Evolutionary conservation across 192 early-diverging fungal species (phyloP).

Genomic region (Dimargaris cristalligena): DNA sequence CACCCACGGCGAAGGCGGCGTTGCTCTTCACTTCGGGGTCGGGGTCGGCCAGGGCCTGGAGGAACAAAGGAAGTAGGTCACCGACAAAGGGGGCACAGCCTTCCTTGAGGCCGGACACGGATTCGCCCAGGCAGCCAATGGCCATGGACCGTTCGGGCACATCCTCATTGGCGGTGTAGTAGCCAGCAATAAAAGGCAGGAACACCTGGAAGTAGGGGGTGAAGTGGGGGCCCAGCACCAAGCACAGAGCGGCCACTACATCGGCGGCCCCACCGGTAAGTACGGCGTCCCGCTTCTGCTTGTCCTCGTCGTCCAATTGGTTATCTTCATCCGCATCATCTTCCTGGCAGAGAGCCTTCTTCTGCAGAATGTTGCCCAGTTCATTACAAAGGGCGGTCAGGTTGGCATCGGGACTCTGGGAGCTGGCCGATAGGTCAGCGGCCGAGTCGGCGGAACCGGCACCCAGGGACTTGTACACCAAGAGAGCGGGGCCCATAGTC

Average conservation of each 20-base stretch:
- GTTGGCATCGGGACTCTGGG: not conserved
- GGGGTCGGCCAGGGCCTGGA: conserved; percentile 54
- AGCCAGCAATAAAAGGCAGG: conserved; percentile 62
- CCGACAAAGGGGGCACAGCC: conserved; percentile 37
- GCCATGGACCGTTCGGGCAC: conserved; percentile 77
- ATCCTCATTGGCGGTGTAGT: conserved; percentile 45
- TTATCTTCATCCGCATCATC: conserved; percentile 45
- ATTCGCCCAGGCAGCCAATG: conserved; percentile 73
- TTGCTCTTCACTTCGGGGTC: conserved; percentile 76
- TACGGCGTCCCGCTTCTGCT: conserved; percentile 68
- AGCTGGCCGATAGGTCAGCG: not conserved
- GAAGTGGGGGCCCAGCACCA: conserved; percentile 57
- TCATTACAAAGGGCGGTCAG: conserved; percentile 13
- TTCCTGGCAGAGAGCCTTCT: conserved; percentile 57
- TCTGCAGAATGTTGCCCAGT: conserved; percentile 45
- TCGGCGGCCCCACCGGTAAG: conserved; percentile 66
- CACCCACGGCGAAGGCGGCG: conserved; percentile 65
- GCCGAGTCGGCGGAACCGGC: not conserved
- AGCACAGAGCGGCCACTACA: conserved; percentile 58
- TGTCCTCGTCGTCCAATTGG: conserved; percentile 59
- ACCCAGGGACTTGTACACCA: conserved; percentile 16
- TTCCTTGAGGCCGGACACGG: conserved; percentile 41
- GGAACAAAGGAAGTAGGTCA: conserved; percentile 47
- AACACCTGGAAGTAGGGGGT: conserved; percentile 57
- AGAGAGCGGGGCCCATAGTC: conserved; percentile 51